These are phyloP conservation scores for Manihot esculenta DNA, from an alignment of 441 rosid species.

Conservation along the genomic window DNA sequence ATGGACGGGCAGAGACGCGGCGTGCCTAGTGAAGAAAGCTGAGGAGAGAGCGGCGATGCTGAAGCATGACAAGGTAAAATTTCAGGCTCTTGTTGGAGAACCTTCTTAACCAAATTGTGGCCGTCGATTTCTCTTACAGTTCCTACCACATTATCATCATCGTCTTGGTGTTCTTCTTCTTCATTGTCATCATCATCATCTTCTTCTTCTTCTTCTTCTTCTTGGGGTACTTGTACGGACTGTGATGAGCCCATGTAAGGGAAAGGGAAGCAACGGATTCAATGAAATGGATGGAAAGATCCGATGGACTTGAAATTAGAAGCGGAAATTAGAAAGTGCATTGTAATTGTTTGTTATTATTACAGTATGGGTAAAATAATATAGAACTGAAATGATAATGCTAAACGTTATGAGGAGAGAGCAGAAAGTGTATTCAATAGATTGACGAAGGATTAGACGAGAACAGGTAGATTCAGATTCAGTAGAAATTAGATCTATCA, in stretches of 20 bases:
- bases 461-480: too few species aligned
- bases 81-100: constrained; percentile 89
- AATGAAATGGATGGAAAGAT: neutral
- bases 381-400: neutral
- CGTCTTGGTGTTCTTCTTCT: constrained; percentile 32
- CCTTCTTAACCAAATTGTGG: constrained; percentile 63
- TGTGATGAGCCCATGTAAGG: constrained; percentile 66
- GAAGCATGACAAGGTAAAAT: constrained; percentile 87
- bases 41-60: constrained; percentile 90
- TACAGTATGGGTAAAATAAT: too few species aligned
- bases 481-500: too few species aligned
- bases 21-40: constrained; percentile 79
- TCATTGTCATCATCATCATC: constrained; percentile 35
- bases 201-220: constrained; percentile 52
- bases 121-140: constrained; percentile 27
- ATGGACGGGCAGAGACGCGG: constrained; percentile 90
- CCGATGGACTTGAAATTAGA: neutral
- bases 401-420: neutral
- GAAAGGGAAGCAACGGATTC: neutral
- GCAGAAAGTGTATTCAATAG: too few species aligned
- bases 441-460: too few species aligned
- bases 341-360: neutral
- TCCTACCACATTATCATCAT: constrained; percentile 4
- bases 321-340: constrained; percentile 4
- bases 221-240: constrained; percentile 47